These are phyloP conservation scores for Aaosphaeria pasadenensis DNA, from an alignment of 2,329 filamentous ascomycete genomes.

Conservation along the genomic window DNA sequence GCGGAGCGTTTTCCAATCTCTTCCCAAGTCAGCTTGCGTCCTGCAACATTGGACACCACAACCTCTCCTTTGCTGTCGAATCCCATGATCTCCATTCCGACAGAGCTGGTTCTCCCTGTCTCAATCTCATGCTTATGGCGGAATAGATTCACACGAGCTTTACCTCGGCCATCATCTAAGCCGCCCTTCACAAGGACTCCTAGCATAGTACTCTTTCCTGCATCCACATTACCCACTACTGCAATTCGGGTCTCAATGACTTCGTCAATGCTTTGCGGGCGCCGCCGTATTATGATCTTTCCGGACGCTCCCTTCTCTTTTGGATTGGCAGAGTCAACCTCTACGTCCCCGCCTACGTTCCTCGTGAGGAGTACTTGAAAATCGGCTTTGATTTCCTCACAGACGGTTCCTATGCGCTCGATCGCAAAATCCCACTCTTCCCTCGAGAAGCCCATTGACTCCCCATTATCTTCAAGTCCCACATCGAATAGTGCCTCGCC, in stretches of 20 bases:
- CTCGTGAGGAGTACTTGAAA: conserved; percentile 84
- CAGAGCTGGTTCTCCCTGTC: conserved; percentile 89
- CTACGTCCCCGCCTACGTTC: conserved; percentile 75
- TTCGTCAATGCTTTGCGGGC: conserved; percentile 72
- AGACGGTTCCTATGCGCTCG: conserved; percentile 61
- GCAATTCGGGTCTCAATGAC: conserved; percentile 95
- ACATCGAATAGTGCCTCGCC: conserved; percentile 91
- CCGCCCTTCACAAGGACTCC: conserved; percentile 94
- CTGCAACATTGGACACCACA: conserved; percentile 76
- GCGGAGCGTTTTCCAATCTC: conserved; percentile 92
- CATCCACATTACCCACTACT: conserved; percentile 96
- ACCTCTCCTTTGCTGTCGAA: conserved; percentile 86
- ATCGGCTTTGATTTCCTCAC: conserved; percentile 65
- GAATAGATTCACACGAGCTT: conserved; percentile 92
- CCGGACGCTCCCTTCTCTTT: conserved; percentile 75
- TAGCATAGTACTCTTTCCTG: conserved; percentile 93
- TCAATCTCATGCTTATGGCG: conserved; percentile 98
- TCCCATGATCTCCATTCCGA: conserved; percentile 98
- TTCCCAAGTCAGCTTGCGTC: conserved; percentile 90
- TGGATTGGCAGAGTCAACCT: conserved; percentile 61
- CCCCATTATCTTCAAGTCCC: conserved; percentile 85
- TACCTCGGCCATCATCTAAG: conserved; percentile 90
- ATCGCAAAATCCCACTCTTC: conserved; percentile 75
- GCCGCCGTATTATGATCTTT: conserved; percentile 80
- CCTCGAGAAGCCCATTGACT: conserved; percentile 73